A percentile compares a stretch with the other conserved stretches of the same genome.
Conservation (phyloP, 2,329 filamentous ascomycete species). For the Chrysosporium queenslandicum region DNA sequence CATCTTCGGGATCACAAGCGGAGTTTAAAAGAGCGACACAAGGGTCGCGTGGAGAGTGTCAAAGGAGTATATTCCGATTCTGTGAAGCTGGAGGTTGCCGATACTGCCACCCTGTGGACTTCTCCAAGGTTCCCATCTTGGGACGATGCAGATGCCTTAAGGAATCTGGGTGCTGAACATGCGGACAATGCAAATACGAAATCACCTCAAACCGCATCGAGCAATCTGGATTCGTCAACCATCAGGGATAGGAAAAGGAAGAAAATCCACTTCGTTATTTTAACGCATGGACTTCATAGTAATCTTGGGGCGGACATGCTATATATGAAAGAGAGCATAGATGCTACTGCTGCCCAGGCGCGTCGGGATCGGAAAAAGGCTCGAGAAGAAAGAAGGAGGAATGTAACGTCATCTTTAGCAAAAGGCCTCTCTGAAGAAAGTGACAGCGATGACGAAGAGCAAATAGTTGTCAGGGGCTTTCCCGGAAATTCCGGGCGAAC, state of each 20-base stretch:
- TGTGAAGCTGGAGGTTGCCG: slow-evolving; percentile 67
- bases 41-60: slow-evolving; percentile 38
- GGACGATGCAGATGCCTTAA: slow-evolving; percentile 35
- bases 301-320: slow-evolving; percentile 95
- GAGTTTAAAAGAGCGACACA: slow-evolving; percentile 38
- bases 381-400: slow-evolving; percentile 32
- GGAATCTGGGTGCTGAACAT: slow-evolving; percentile 24
- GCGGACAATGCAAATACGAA: slow-evolving; percentile 13
- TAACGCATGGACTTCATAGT: slow-evolving; percentile 92
- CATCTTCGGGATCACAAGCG: slow-evolving; percentile 68
- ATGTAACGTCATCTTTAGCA: neutral
- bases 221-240: neutral
- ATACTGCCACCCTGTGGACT: slow-evolving; percentile 85
- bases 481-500: slow-evolving; percentile 82
- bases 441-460: slow-evolving; percentile 43
- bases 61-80: slow-evolving; percentile 76
- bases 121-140: slow-evolving; percentile 69
- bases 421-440: slow-evolving; percentile 6
- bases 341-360: slow-evolving; percentile 66
- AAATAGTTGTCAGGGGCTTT: slow-evolving; percentile 81
- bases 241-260: slow-evolving; percentile 45
- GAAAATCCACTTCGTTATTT: slow-evolving; percentile 78
- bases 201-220: neutral
- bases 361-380: slow-evolving; percentile 57
- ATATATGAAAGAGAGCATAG: slow-evolving; percentile 93